Conservation (phyloP, 305 asterid species). For the Plantago rigida region DNA sequence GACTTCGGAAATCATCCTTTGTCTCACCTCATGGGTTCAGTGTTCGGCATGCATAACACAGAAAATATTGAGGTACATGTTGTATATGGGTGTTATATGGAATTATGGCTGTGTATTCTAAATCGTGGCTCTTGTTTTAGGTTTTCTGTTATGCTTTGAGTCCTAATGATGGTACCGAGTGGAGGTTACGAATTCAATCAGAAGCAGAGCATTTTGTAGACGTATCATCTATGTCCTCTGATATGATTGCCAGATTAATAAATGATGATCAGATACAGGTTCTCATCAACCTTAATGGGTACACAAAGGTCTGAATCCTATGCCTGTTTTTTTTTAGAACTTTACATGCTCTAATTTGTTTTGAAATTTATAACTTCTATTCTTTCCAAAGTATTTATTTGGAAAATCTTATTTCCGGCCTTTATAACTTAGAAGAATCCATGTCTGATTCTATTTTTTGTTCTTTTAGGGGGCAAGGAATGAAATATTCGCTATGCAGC, state of each 20-base stretch:
- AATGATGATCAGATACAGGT: constrained; percentile 86
- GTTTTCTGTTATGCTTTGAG: constrained; percentile 95
- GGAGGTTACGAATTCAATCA: constrained; percentile 83
- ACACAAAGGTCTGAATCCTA: constrained; percentile 61
- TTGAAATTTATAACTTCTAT: too few species aligned
- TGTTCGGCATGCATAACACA: constrained; percentile 86
- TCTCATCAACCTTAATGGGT: constrained; percentile 92
- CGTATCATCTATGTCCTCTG: constrained; percentile 84
- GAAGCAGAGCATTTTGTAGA: constrained; percentile 90
- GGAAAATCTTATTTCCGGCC: not conserved
- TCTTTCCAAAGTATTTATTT: too few species aligned
- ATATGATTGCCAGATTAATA: constrained; percentile 82
- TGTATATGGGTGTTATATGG: constrained; percentile 16
- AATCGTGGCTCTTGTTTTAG: constrained; percentile 33
- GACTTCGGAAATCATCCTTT: constrained; percentile 98
- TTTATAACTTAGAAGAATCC: constrained; percentile 2
- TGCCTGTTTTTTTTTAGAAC: constrained; percentile 8
- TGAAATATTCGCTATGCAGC: constrained; percentile 97
- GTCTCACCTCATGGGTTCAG: constrained; percentile 97
- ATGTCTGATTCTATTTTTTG: constrained; percentile 15
- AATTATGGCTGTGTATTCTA: constrained; percentile 14
- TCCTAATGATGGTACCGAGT: constrained; percentile 87
- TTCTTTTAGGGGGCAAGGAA: constrained; percentile 81
- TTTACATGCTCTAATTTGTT: not conserved
- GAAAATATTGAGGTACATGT: constrained; percentile 71